A percentile compares a stretch with the other conserved stretches of the same genome.
phyloP scores from a whole-genome alignment of 192 early-diverging fungal species.

The Geranomyces michiganensis region DNA sequence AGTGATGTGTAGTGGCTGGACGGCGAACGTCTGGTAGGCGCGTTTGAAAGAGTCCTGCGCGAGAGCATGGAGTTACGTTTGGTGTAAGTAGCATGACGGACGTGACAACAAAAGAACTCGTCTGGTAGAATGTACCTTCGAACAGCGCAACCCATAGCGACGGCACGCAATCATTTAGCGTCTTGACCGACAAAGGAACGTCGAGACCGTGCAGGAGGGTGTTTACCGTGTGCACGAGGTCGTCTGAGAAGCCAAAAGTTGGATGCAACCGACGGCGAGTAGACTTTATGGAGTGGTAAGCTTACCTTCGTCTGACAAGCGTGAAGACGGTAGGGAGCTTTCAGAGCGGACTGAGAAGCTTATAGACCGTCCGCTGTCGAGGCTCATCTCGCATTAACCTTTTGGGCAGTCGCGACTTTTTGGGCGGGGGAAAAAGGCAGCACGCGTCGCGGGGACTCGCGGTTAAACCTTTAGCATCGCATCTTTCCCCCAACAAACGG shows the following conservation, averaged over 20 bases:
- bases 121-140: conserved; percentile 10
- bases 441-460: no score
- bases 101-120: no score
- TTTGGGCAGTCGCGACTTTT: no score
- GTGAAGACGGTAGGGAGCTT: no score
- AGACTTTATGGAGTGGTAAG: no score
- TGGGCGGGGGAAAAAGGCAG: no score
- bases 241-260: background rate
- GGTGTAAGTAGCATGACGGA: background rate
- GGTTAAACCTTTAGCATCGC: no score
- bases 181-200: conserved; percentile 17
- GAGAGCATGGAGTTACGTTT: background rate
- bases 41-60: conserved; percentile 26
- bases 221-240: conserved; percentile 17
- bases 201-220: conserved; percentile 14
- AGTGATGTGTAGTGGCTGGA: background rate
- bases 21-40: conserved; percentile 18
- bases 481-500: no score
- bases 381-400: no score
- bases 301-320: no score
- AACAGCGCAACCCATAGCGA: conserved; percentile 38
- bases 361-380: no score
- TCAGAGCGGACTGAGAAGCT: no score
- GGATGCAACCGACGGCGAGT: background rate
- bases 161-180: conserved; percentile 28